Evolutionary conservation across 2,329 filamentous ascomycete species (phyloP), one percentile per base, ranked within the genome.

Genomic region (Colletotrichum kahawae): DNA sequence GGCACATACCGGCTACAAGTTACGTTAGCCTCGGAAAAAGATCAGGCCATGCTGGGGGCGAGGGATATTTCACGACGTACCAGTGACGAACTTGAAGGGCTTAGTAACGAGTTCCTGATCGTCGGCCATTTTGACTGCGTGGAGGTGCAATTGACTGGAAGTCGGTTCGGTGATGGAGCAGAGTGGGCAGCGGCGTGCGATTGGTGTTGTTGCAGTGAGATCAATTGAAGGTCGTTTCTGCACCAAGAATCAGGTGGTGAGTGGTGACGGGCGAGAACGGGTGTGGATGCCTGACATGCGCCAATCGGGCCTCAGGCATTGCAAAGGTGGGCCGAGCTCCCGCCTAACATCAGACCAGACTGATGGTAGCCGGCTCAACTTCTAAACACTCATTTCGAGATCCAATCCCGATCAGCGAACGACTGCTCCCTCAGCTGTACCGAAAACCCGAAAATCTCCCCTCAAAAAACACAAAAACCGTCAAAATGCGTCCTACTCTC

Each of bases 21-120:
- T 77, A 70, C 66, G 82, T 88, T 87, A 87, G 85, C 83, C 82
- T 85, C 82, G 83, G 82, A 60, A 68, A 68, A 79, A 78, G 74
- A 82, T 83, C 81, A 82, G 81, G 80, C 81, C 82, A 83, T 83
- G 82, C 79, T 81, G 76, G 43, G 57, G 71, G 77, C 81, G 82
- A 82, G 83, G 83, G 57, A 75, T 82, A 83, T 83, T 83, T 83
- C 83, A 79, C 75, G 70, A 86, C 95, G 87, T 92, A 98, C 96
- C 96, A 90, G 96, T 98, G 84, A 98, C 97, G 90, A 98, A 98
- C 94, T 99, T 99, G 94, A 99, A 99, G 88, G 97, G 97, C 93
- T 98, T 99, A 89, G 96, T 98, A 81, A 91, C 90, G 87, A 91
- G 90, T 87, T 98, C 94, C 82, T 87, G 83, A 83, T 95, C 93